phyloP scores from a whole-genome alignment of 257 asterid species.

The Solanum etuberosum region DNA sequence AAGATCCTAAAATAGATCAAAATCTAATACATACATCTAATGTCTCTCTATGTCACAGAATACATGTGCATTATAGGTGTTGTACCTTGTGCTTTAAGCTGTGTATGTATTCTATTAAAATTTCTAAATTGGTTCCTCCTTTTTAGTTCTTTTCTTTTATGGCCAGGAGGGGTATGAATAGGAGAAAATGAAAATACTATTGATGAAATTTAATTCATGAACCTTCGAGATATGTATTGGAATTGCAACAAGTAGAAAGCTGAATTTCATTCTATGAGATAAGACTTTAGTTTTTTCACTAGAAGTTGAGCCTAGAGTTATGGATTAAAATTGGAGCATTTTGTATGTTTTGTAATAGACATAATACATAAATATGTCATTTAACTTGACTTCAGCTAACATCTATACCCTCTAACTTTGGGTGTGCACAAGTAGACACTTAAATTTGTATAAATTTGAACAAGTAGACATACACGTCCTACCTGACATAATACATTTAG shows the following conservation, averaged over 20 bases:
- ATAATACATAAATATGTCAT: too few species aligned
- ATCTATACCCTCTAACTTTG: too few species aligned
- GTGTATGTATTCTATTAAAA: too few species aligned
- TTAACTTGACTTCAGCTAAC: too few species aligned
- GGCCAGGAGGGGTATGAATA: too few species aligned
- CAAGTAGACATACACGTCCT: too few species aligned
- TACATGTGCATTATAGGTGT: neutral
- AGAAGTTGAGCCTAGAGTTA: neutral
- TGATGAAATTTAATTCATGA: neutral
- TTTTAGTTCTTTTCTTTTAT: too few species aligned
- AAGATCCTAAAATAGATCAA: neutral
- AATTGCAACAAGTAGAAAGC: neutral
- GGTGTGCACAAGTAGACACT: too few species aligned
- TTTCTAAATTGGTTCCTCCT: too few species aligned
- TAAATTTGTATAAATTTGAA: too few species aligned
- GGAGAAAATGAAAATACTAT: too few species aligned
- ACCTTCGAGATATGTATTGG: neutral
- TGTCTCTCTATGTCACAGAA: neutral
- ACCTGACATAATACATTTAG: too few species aligned
- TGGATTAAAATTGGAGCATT: neutral
- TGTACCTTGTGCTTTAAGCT: neutral
- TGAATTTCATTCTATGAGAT: neutral
- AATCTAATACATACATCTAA: neutral
- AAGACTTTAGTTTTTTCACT: neutral
- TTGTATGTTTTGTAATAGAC: neutral